phyloP scores from a whole-genome alignment of 352 stramenopile species.

The Phytophthora pluvialis region DNA sequence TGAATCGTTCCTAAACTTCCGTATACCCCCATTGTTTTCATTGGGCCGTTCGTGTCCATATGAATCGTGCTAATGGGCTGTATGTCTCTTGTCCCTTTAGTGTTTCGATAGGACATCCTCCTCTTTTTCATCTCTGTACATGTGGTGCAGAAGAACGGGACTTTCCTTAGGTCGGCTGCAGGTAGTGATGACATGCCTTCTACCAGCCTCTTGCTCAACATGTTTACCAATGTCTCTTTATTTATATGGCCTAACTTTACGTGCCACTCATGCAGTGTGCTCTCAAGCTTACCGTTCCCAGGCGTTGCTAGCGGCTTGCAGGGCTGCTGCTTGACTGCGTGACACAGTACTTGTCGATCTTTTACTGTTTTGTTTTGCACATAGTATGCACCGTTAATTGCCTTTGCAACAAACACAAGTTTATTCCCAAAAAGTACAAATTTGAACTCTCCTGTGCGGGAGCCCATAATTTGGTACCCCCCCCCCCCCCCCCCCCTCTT shows the following conservation, averaged over 20 bases:
- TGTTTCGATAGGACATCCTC: conserved; percentile 15
- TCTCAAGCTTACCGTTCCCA: background rate
- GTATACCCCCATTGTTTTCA: conserved; percentile 14
- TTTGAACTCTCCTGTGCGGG: no score
- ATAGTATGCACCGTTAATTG: background rate
- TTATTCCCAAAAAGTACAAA: conserved; percentile 11
- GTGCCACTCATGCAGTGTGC: background rate
- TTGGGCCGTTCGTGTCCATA: conserved; percentile 22
- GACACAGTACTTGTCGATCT: background rate
- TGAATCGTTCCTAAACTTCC: conserved; percentile 7
- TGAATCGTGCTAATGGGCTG: conserved; percentile 9
- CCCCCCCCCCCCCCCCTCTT: no score
- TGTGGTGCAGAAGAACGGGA: conserved; percentile 18
- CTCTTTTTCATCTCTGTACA: conserved; percentile 20
- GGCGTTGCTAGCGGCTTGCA: background rate
- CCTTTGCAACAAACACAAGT: conserved; percentile 1
- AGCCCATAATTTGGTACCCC: no score
- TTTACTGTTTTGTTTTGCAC: background rate
- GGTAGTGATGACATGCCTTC: background rate
- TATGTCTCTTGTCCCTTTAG: conserved; percentile 9
- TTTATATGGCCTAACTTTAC: conserved; percentile 8
- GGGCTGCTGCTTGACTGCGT: background rate
- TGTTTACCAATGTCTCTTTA: background rate
- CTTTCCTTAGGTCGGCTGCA: background rate
- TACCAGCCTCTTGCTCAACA: conserved; percentile 3